phyloP scores from a whole-genome alignment of 768 basidiomycete genomes.

The Macrocybe gigantea region DNA sequence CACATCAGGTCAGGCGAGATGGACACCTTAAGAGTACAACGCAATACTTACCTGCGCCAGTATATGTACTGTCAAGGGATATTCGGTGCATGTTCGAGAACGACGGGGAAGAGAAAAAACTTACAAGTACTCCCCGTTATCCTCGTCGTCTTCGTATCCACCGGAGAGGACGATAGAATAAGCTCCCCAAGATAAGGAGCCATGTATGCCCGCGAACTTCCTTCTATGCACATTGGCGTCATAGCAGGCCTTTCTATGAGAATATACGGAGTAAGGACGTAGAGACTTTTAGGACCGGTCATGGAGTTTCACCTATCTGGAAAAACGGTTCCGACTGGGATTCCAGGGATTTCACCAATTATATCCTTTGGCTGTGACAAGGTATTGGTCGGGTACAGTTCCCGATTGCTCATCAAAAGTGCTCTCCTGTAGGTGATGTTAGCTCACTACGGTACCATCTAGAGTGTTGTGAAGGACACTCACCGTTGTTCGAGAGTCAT shows the following conservation, averaged over 20 bases:
- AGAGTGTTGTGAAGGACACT: neutral
- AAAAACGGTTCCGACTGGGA: conserved; percentile 17
- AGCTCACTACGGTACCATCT: neutral
- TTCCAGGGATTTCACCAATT: conserved; percentile 15
- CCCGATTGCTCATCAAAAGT: conserved; percentile 12
- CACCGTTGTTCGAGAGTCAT: conserved; percentile 20
- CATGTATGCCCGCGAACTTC: conserved; percentile 29
- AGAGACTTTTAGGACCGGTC: neutral
- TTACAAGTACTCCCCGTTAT: conserved; percentile 32
- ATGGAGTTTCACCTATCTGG: conserved; percentile 12
- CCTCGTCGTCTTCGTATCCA: conserved; percentile 35
- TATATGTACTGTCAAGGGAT: conserved; percentile 24
- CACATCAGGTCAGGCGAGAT: neutral
- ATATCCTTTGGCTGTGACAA: conserved; percentile 7
- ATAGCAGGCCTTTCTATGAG: conserved; percentile 19
- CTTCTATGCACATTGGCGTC: conserved; percentile 20
- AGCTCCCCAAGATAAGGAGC: conserved; percentile 23
- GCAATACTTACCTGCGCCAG: conserved; percentile 28
- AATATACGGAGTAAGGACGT: neutral
- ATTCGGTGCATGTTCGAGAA: neutral
- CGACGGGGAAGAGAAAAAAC: conserved; percentile 3
- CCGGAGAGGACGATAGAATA: conserved; percentile 34
- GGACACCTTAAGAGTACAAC: neutral
- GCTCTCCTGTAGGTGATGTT: conserved; percentile 10
- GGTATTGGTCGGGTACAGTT: conserved; percentile 12